phyloP scores from a whole-genome alignment of 441 rosid species.

The Pelargonium myrrhifolium region DNA sequence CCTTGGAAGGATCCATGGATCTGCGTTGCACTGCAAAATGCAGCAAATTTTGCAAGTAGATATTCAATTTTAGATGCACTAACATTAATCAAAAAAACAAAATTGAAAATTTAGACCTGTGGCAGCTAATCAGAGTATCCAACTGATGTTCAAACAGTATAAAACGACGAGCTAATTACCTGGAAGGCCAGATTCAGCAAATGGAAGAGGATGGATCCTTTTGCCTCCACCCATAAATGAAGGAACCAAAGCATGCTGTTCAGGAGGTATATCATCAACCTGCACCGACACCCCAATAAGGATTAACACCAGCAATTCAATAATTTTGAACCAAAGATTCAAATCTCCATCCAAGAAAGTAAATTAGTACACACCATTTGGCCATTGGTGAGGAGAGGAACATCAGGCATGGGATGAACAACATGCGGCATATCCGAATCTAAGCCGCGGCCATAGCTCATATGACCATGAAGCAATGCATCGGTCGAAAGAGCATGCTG shows the following conservation, averaged over 20 bases:
- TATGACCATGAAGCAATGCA: conserved; percentile 20
- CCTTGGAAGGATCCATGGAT: conserved; percentile 60
- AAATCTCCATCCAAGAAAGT: neutral
- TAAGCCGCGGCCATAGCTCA: conserved; percentile 21
- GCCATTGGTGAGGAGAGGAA: conserved; percentile 35
- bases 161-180: conserved; percentile 11
- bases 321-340: neutral
- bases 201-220: conserved; percentile 32
- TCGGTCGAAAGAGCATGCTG: conserved; percentile 17
- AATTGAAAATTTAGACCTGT: neutral
- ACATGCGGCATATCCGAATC: conserved; percentile 22
- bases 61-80: too few relatives aligned
- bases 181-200: conserved; percentile 24
- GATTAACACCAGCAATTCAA: conserved; percentile 10
- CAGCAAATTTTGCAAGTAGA: neutral
- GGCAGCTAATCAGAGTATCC: neutral
- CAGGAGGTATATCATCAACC: conserved; percentile 37
- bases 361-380: conserved; percentile 27
- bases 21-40: conserved; percentile 41
- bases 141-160: neutral
- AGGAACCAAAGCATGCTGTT: conserved; percentile 41
- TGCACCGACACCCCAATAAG: conserved; percentile 10
- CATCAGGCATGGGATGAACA: conserved; percentile 16
- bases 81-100: neutral
- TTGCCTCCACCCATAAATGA: conserved; percentile 29